A percentile compares a stretch with the other conserved stretches of the same genome.
These are phyloP conservation scores for Trichomonas gallinae DNA, from an alignment of 208 protist species.

Conservation along the genomic window DNA sequence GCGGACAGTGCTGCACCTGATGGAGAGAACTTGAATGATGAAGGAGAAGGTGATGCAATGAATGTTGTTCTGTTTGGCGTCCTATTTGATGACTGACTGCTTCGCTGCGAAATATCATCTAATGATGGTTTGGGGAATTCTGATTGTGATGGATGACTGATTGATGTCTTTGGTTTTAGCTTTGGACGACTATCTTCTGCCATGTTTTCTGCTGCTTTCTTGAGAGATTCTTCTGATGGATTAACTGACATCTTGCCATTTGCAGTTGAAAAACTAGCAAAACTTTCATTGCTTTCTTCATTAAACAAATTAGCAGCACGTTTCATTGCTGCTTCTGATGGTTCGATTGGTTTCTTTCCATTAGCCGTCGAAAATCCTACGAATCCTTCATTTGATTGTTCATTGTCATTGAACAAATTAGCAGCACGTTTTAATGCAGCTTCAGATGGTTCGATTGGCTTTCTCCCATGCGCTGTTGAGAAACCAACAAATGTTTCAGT, in stretches of 20 bases:
- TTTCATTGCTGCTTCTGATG: background rate
- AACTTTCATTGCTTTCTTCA: background rate
- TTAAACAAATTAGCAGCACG: background rate
- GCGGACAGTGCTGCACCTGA: background rate
- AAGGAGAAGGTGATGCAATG: background rate
- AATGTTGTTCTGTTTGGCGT: background rate
- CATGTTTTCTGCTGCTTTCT: background rate
- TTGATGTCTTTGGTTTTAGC: background rate
- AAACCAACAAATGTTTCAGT: background rate
- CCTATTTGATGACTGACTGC: background rate
- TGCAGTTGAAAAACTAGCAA: too few species aligned
- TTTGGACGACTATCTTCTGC: background rate
- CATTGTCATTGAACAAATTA: background rate
- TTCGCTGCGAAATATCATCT: background rate
- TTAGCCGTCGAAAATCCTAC: background rate
- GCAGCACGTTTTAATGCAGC: background rate
- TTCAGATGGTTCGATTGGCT: background rate
- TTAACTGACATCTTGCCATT: background rate
- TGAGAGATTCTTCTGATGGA: background rate
- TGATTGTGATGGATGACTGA: background rate
- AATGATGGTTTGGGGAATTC: background rate
- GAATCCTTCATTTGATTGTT: background rate
- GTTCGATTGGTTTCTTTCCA: background rate
- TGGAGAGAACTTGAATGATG: background rate
- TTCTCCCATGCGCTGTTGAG: background rate